Percentiles rank a stretch among this genome's conserved stretches.
These are phyloP conservation scores for Bipolaris victoriae DNA, from an alignment of 2,329 filamentous ascomycete species.

Conservation along the genomic window DNA sequence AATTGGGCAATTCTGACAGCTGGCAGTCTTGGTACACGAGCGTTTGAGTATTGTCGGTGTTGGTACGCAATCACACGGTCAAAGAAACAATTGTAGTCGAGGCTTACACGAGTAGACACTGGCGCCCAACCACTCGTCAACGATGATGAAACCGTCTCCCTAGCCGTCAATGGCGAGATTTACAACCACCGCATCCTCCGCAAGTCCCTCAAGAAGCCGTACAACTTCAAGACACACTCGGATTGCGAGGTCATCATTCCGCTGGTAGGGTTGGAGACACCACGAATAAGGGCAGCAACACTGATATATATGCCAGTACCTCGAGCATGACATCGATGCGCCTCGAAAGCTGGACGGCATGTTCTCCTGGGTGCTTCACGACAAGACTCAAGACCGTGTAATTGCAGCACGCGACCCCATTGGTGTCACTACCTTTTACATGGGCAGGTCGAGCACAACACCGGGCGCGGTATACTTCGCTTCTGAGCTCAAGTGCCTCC, in stretches of 20 bases:
- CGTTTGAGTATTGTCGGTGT: conserved; percentile 97
- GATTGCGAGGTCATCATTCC: conserved; percentile 99
- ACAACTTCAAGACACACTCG: conserved; percentile 98
- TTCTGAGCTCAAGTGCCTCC: conserved; percentile 92
- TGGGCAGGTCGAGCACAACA: conserved; percentile 83
- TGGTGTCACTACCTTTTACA: conserved; percentile 96
- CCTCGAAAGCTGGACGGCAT: conserved; percentile 96
- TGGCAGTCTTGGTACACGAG: conserved; percentile 84
- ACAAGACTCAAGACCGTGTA: conserved; percentile 90
- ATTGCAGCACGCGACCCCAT: conserved; percentile 96
- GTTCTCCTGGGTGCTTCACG: conserved; percentile 99
- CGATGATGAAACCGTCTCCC: conserved; percentile 82
- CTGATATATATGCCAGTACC: conserved; percentile 66
- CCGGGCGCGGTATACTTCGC: conserved; percentile 92
- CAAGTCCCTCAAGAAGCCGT: conserved; percentile 80
- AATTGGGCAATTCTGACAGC: conserved; percentile 27
- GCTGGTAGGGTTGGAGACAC: conserved; percentile 65
- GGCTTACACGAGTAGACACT: conserved; percentile 67
- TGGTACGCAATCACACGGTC: conserved; percentile 63
- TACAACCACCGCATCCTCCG: conserved; percentile 98
- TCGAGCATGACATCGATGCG: conserved; percentile 88
- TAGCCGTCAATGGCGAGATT: conserved; percentile 99
- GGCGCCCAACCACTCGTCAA: conserved; percentile 96
- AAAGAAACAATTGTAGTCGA: background rate
- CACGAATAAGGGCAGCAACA: background rate